phyloP scores from a whole-genome alignment of 768 basidiomycete genomes.

The Epithele typhae region DNA sequence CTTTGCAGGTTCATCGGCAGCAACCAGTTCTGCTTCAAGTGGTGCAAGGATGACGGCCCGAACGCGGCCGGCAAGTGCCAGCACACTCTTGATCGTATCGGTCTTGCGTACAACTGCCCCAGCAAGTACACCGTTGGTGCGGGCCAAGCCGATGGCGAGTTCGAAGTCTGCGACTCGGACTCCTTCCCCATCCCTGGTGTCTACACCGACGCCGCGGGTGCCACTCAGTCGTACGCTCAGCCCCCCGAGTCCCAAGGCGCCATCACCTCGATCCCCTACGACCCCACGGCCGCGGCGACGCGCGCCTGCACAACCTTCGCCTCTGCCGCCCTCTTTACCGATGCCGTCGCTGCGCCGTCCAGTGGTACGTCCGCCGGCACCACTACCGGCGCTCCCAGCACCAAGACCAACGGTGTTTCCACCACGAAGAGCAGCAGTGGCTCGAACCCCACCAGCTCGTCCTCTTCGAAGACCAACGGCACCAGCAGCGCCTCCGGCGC shows the following conservation, averaged over 20 bases:
- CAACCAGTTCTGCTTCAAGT: slow-evolving; percentile 62
- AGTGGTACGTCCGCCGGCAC: too few species aligned
- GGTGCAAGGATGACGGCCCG: slow-evolving; percentile 54
- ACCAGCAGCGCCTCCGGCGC: too few species aligned
- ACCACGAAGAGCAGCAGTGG: too few species aligned
- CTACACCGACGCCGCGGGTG: slow-evolving; percentile 36
- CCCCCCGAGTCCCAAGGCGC: slow-evolving; percentile 43
- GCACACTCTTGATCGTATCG: slow-evolving; percentile 73
- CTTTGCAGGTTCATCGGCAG: slow-evolving; percentile 66
- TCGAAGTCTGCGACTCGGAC: slow-evolving; percentile 63
- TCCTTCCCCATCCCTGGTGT: slow-evolving; percentile 56
- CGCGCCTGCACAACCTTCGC: slow-evolving; percentile 39
- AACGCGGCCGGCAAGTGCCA: slow-evolving; percentile 55
- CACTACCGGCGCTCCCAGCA: slow-evolving; percentile 14
- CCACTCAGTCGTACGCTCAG: slow-evolving; percentile 40
- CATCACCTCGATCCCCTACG: slow-evolving; percentile 42
- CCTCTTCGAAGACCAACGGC: too few species aligned
- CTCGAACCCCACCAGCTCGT: too few species aligned
- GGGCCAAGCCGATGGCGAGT: slow-evolving; percentile 48
- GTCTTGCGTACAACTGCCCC: slow-evolving; percentile 71
- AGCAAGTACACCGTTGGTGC: slow-evolving; percentile 28
- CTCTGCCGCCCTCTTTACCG: slow-evolving; percentile 32
- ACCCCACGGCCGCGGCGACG: slow-evolving; percentile 34
- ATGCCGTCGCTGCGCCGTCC: slow-evolving; percentile 5
- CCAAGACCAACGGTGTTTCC: slow-evolving; percentile 6